A percentile compares a stretch with the other conserved stretches of the same genome.
These are phyloP conservation scores for Cryptococcus floricola DNA, from an alignment of 1,284 basidiomycete species.

Conservation along the genomic window DNA sequence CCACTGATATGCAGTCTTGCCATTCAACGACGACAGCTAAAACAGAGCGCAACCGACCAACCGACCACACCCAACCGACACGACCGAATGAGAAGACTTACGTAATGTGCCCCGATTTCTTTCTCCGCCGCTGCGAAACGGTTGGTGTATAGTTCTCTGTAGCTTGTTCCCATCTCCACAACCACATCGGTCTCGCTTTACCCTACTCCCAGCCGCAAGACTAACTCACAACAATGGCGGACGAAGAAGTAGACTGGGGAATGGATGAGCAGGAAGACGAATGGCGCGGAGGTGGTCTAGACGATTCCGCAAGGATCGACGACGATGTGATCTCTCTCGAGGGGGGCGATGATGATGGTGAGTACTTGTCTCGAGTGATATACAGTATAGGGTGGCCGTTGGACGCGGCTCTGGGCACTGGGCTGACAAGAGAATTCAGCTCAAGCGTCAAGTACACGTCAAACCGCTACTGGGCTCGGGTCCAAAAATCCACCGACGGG, in stretches of 20 bases:
- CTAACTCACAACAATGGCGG: slow-evolving; percentile 6
- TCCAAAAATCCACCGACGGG: slow-evolving; percentile 2
- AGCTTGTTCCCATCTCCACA: too few relatives aligned
- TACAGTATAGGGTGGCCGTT: neutral
- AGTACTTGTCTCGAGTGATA: neutral
- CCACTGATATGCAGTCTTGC: too few relatives aligned
- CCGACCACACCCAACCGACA: too few relatives aligned
- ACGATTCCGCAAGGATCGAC: slow-evolving; percentile 1
- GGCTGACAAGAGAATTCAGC: neutral
- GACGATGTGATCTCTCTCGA: slow-evolving; percentile 18
- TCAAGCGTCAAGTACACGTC: neutral
- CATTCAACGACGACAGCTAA: too few relatives aligned
- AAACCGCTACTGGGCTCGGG: slow-evolving; percentile 10
- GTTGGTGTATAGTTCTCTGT: too few relatives aligned
- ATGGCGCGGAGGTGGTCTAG: slow-evolving; percentile 4
- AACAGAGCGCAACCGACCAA: too few relatives aligned
- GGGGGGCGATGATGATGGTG: slow-evolving; percentile 10
- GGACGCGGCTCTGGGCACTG: neutral
- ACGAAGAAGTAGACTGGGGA: slow-evolving; percentile 25
- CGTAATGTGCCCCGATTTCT: too few relatives aligned
- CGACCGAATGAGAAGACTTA: too few relatives aligned
- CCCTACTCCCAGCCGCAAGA: too few relatives aligned
- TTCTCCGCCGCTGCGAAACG: too few relatives aligned
- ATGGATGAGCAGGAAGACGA: slow-evolving; percentile 5
- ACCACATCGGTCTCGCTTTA: too few relatives aligned